Conservation (phyloP, 1,284 basidiomycete species). For the Pseudozyma hubeiensis region DNA sequence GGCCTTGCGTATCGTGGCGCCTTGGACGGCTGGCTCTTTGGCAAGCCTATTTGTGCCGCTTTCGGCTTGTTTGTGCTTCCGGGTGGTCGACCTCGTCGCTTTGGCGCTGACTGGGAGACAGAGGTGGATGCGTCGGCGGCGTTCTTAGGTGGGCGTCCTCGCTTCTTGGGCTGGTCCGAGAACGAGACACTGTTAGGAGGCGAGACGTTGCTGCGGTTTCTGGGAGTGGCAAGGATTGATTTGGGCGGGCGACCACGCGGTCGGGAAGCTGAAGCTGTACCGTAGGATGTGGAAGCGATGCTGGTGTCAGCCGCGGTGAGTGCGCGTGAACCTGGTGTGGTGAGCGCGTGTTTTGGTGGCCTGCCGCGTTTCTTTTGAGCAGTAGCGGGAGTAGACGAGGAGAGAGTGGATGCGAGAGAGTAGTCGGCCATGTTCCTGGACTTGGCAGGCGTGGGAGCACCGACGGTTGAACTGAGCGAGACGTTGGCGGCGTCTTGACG, state of each 20-base stretch:
- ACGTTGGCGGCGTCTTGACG: constrained; percentile 21
- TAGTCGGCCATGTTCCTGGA: constrained; percentile 2
- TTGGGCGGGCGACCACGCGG: constrained; percentile 26
- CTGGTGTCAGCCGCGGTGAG: constrained; percentile 15
- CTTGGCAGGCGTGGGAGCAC: constrained; percentile 27
- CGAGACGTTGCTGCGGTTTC: constrained; percentile 5
- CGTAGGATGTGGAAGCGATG: constrained; percentile 16
- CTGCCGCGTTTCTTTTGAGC: constrained; percentile 15
- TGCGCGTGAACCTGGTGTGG: constrained; percentile 19
- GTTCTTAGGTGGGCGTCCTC: constrained; percentile 12
- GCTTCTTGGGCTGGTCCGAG: constrained; percentile 14
- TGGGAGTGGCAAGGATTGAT: constrained; percentile 21
- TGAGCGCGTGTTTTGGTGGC: constrained; percentile 18
- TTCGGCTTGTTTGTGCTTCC: constrained; percentile 20
- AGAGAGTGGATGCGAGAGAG: constrained; percentile 32
- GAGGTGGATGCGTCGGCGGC: constrained; percentile 3
- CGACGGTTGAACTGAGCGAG: constrained; percentile 37
- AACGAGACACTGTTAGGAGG: constrained; percentile 25
- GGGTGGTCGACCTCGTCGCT: constrained; percentile 16
- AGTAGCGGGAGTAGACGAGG: constrained; percentile 7
- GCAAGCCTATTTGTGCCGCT: constrained; percentile 5
- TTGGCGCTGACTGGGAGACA: not conserved
- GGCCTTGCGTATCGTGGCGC: constrained; percentile 6
- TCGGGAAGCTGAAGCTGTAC: not conserved
- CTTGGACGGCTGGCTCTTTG: constrained; percentile 7